Evolutionary conservation across 2,329 filamentous ascomycete genomes (phyloP).

Genomic region (Microsporum ferrugineum): DNA sequence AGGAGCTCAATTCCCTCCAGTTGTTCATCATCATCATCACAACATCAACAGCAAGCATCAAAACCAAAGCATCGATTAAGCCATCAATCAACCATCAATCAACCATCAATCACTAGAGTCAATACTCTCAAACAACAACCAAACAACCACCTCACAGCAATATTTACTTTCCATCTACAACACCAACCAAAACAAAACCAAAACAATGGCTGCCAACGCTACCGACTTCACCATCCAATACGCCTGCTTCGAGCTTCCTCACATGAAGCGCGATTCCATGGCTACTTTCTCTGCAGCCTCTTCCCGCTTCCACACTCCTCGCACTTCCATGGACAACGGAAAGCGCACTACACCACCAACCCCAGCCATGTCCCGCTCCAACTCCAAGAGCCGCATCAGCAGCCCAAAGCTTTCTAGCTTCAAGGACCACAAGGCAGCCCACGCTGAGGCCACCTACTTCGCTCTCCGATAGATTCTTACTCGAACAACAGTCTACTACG

Average conservation of each 20-base stretch:
- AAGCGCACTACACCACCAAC: conserved; percentile 2
- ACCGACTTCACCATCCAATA: conserved; percentile 5
- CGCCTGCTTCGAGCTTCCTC: conserved; percentile 2
- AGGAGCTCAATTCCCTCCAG: neutral
- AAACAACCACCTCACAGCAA: neutral
- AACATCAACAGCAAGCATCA: neutral
- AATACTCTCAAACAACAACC: neutral
- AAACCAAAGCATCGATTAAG: neutral
- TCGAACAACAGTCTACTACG: neutral
- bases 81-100: neutral
- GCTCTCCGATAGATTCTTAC: neutral
- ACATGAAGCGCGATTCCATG: neutral
- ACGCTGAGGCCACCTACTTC: conserved; percentile 1
- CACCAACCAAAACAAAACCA: neutral
- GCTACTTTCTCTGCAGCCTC: conserved; percentile 3
- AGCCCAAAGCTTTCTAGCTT: neutral
- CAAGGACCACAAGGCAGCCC: neutral
- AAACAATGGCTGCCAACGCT: neutral
- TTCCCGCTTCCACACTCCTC: conserved; percentile 3
- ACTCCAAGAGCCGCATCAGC: neutral
- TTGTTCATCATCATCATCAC: neutral
- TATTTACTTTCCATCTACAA: neutral
- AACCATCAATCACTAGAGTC: neutral
- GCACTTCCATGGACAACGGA: neutral
- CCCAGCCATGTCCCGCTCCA: neutral